A percentile compares a stretch with the other conserved stretches of the same genome.
Evolutionary conservation across 2,329 filamentous ascomycete species (phyloP).

Genomic region (Trichophyton benhamiae): DNA sequence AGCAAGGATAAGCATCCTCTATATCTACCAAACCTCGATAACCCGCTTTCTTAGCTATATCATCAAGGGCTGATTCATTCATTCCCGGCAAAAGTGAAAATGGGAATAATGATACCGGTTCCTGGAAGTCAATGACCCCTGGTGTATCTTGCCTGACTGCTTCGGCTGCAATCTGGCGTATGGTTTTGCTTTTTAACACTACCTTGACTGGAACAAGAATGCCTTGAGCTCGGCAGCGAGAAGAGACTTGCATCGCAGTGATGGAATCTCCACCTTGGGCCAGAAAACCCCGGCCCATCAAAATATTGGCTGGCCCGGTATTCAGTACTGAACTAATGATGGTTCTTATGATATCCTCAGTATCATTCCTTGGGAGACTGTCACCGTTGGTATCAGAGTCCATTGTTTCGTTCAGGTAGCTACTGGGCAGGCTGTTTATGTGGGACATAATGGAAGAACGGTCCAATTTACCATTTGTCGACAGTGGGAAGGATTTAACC

Average conservation of each 20-base stretch:
- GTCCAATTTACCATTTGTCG: constrained; percentile 10
- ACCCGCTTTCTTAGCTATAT: background rate
- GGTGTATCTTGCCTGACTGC: background rate
- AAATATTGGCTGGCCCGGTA: background rate
- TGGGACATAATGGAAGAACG: background rate
- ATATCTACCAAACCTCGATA: background rate
- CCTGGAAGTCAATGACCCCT: background rate
- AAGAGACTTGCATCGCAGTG: constrained; percentile 22
- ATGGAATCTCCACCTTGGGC: constrained; percentile 27
- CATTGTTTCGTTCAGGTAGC: background rate
- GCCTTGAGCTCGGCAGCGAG: background rate
- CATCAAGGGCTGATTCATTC: background rate
- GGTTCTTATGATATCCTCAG: background rate
- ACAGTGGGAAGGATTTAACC: constrained; percentile 8
- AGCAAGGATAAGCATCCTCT: constrained; percentile 7
- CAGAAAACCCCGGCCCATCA: background rate
- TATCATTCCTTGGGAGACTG: background rate
- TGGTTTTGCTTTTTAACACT: background rate
- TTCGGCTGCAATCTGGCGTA: background rate
- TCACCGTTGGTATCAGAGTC: background rate
- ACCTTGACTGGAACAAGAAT: background rate
- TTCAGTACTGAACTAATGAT: background rate
- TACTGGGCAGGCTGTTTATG: background rate
- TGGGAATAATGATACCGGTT: background rate
- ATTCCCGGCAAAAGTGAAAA: background rate